Base-by-base conservation (phyloP, 164 flowering plant species). In the Annona squamosa region DNA sequence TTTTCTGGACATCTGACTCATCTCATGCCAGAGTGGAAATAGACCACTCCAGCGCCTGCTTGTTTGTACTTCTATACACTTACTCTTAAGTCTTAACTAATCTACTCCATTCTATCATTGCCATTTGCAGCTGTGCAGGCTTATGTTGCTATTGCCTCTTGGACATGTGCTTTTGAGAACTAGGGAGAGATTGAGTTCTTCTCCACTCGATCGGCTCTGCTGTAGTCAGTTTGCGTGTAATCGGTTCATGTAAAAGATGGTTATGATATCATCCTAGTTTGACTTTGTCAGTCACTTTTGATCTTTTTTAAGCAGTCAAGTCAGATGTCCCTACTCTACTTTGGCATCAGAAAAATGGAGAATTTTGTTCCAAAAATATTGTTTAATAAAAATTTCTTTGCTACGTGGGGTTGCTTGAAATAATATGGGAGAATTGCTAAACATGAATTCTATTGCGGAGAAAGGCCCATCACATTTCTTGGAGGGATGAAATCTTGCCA, bases 131-230 rank as follows among this genome's bases (percentile, higher is more conserved):
- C 62, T 74, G 77, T 67, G 80, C 80, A 71, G 80, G 77, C 63
- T n/a, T 78, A 18, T 78, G 80, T 64, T 78, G 80, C 52, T 78
- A 77, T 48, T 78, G 77, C 70, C 77, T 46, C 63, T 67, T 74
- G 77, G 80, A 78, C 67, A 57, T 46, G 9, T 78, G 80, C 77
- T 78, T 78, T 71, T 78, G 42, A 63, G 63, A 65, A 46, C 7
- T 18, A 26, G 48, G 13, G 4, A 43, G 68, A 66, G 59, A 52
- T 52, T 52, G 9, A 16, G 59, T 10, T 52, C 13, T 52, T 12
- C 59, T 52, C 13, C 13, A 1, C 13, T 12, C 13, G 13, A 7
- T 52, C 13, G 2, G 9, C 13, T 52, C 59, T 52, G 9, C 13
- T 5, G 9, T 52, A 52, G 9, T 52, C 13, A 9, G 13, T 9